A percentile compares a stretch with the other conserved stretches of the same genome.
Evolutionary conservation across 441 rosid species (phyloP).

Genomic region (Euphorbia schlechtendalii): DNA sequence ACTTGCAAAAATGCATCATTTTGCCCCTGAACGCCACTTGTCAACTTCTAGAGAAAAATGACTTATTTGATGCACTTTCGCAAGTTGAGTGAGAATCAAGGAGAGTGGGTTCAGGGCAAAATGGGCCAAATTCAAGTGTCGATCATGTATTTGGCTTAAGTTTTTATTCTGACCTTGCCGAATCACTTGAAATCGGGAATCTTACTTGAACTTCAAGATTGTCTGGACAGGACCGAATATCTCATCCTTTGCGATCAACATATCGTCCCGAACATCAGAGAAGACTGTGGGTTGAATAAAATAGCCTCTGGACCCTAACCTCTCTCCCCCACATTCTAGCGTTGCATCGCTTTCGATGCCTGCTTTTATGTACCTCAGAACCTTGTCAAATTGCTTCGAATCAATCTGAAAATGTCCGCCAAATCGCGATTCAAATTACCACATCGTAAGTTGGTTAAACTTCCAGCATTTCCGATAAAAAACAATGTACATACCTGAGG

Average conservation of each 20-base stretch:
- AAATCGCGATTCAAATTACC: too few species aligned
- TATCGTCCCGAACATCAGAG: constrained; percentile 77
- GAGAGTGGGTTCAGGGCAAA: too few species aligned
- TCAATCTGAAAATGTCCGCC: constrained; percentile 43
- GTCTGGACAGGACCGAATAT: constrained; percentile 92
- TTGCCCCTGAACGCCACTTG: too few species aligned
- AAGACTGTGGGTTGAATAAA: constrained; percentile 87
- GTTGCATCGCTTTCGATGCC: constrained; percentile 69
- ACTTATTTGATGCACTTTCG: too few species aligned
- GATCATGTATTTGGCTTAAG: too few species aligned
- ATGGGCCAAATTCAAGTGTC: too few species aligned
- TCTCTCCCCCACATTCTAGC: constrained; percentile 81
- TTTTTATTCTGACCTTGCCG: too few species aligned
- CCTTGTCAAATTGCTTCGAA: constrained; percentile 59
- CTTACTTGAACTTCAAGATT: constrained; percentile 79
- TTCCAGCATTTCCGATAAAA: neutral
- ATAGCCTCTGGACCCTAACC: constrained; percentile 62
- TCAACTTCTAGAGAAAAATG: too few species aligned
- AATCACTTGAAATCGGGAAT: neutral
- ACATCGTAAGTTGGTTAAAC: too few species aligned
- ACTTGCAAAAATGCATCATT: too few species aligned
- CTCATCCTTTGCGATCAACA: constrained; percentile 81
- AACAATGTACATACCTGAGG: constrained; percentile 52
- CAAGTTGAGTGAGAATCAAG: too few species aligned
- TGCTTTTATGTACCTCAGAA: constrained; percentile 58